Conservation (phyloP, 208 protist genomes). For the Trichomonas vaginalis region DNA sequence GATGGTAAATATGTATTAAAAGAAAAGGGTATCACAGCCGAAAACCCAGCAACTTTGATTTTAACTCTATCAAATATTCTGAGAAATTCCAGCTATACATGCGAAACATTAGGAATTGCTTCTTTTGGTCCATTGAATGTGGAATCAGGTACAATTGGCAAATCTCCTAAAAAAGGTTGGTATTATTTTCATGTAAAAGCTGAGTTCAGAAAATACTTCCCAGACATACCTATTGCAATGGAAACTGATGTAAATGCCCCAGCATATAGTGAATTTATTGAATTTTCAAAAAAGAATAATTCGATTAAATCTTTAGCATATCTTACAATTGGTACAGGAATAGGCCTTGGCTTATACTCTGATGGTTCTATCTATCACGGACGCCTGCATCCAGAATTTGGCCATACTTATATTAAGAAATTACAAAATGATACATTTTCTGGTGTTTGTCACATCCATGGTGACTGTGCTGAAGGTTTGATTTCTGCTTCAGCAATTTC, state of each 20-base stretch:
- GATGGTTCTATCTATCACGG: conserved; percentile 44
- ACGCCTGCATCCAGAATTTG: conserved; percentile 49
- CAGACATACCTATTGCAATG: background rate
- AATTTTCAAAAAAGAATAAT: background rate
- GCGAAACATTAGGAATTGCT: conserved; percentile 41
- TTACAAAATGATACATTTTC: conserved; percentile 34
- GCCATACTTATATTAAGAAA: conserved; percentile 35
- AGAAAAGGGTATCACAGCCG: background rate
- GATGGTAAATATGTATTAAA: background rate
- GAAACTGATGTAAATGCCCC: conserved; percentile 7
- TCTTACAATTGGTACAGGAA: conserved; percentile 53
- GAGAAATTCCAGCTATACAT: background rate
- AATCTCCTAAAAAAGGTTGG: background rate
- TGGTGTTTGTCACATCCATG: conserved; percentile 49
- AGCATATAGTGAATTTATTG: background rate
- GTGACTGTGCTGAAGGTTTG: conserved; percentile 47
- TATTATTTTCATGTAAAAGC: background rate
- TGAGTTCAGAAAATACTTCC: background rate
- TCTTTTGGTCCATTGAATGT: conserved; percentile 49
- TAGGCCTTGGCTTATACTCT: conserved; percentile 45
- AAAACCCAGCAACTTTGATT: background rate
- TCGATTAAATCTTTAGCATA: conserved; percentile 38
- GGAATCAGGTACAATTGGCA: background rate
- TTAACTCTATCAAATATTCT: background rate
- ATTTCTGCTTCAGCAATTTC: conserved; percentile 39